These are phyloP conservation scores for Boletellus deceptivus DNA, from an alignment of 1,284 basidiomycete species.

Conservation along the genomic window DNA sequence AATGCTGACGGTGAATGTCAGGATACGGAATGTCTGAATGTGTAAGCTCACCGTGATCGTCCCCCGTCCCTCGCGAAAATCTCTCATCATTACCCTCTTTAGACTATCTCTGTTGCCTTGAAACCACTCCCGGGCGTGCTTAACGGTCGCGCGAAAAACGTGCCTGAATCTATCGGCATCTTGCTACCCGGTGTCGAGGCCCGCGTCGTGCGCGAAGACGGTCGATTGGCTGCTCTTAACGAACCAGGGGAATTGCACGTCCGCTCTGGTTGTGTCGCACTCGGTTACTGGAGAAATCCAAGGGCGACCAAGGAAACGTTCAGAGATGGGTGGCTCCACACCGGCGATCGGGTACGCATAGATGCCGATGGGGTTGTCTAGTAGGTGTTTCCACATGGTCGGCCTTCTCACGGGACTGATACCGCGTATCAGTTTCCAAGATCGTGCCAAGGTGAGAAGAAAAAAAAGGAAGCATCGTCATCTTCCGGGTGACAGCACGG, in stretches of 20 bases:
- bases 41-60: conserved; percentile 39
- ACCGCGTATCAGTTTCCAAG: conserved; percentile 19
- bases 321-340: conserved; percentile 65
- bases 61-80: not conserved
- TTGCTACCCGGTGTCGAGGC: conserved; percentile 64
- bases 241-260: conserved; percentile 69
- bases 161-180: conserved; percentile 52
- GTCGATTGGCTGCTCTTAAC: conserved; percentile 48
- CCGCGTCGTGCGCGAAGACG: conserved; percentile 59
- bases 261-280: conserved; percentile 49
- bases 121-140: conserved; percentile 49
- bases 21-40: conserved; percentile 78
- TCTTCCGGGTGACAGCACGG: too few relatives aligned
- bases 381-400: conserved; percentile 40
- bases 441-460: conserved; percentile 28
- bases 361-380: conserved; percentile 60
- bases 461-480: not conserved
- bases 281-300: conserved; percentile 72
- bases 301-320: conserved; percentile 66
- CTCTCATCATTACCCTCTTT: conserved; percentile 1
- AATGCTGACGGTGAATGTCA: conserved; percentile 21
- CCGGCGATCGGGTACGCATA: conserved; percentile 66
- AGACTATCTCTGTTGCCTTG: conserved; percentile 57
- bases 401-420: not conserved
- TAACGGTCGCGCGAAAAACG: conserved; percentile 40